Percentiles rank a stretch among this genome's conserved stretches.
These are phyloP conservation scores for Orbilia quercus DNA, from an alignment of 2,329 filamentous ascomycete genomes.

Conservation along the genomic window DNA sequence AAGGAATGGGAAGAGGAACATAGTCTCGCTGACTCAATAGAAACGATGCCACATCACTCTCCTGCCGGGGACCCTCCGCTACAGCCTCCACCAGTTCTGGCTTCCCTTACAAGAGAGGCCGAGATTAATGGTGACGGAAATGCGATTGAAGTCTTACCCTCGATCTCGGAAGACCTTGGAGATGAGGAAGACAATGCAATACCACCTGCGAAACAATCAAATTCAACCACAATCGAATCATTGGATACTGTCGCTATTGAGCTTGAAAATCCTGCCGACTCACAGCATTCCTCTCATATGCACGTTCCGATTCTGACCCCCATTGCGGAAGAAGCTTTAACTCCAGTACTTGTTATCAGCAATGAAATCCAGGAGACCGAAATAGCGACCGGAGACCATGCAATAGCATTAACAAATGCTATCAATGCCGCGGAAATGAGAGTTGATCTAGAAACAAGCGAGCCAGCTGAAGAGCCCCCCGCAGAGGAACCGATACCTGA, in stretches of 20 bases:
- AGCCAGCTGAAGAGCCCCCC: neutral
- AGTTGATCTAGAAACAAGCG: neutral
- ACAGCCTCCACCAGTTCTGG: neutral
- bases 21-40: neutral
- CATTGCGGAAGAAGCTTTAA: constrained; percentile 36
- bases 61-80: neutral
- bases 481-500: no score
- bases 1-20: neutral
- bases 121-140: constrained; percentile 11
- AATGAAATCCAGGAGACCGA: neutral
- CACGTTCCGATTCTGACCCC: constrained; percentile 19
- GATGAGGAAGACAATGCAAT: constrained; percentile 10
- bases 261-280: neutral
- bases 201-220: neutral
- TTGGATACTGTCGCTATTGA: neutral
- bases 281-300: constrained; percentile 17
- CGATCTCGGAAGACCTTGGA: constrained; percentile 29
- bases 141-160: constrained; percentile 28
- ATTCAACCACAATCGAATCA: neutral
- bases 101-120: neutral
- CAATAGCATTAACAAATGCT: neutral
- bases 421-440: neutral
- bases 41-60: neutral
- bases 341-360: constrained; percentile 4
- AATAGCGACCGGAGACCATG: neutral